Evolutionary conservation across 768 basidiomycete genomes (phyloP).

Genomic region (Dioszegia aurantiaca): DNA sequence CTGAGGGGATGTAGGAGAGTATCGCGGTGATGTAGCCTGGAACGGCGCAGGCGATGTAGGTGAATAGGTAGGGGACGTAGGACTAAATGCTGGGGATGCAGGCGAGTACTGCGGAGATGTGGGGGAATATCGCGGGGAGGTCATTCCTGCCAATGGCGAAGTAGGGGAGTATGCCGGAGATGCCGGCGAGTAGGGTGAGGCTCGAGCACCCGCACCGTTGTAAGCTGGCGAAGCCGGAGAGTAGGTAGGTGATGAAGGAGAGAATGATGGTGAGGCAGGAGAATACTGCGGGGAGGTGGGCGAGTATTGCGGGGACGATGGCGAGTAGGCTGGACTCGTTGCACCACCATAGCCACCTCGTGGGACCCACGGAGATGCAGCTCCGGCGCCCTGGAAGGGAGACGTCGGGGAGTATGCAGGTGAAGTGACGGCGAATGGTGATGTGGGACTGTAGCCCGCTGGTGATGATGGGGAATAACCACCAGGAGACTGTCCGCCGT

Average conservation of each 20-base stretch:
- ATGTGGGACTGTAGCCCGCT: slow-evolving; percentile 66
- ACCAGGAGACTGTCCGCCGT: slow-evolving; percentile 57
- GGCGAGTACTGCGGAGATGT: slow-evolving; percentile 47
- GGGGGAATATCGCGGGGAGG: slow-evolving; percentile 47
- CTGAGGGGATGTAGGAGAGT: slow-evolving; percentile 31
- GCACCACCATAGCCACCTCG: slow-evolving; percentile 59
- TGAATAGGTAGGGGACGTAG: slow-evolving; percentile 57
- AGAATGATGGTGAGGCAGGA: slow-evolving; percentile 48
- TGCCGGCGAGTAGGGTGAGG: slow-evolving; percentile 41
- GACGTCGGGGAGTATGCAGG: slow-evolving; percentile 84
- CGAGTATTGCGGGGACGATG: slow-evolving; percentile 48
- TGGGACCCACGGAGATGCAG: slow-evolving; percentile 85
- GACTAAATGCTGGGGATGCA: slow-evolving; percentile 63
- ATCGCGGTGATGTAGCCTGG: slow-evolving; percentile 53
- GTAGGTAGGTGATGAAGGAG: slow-evolving; percentile 48
- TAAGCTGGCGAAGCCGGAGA: slow-evolving; percentile 54
- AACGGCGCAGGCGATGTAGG: slow-evolving; percentile 43
- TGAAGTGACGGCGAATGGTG: slow-evolving; percentile 55
- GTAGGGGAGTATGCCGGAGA: slow-evolving; percentile 43
- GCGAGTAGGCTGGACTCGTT: slow-evolving; percentile 47
- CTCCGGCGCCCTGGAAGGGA: slow-evolving; percentile 73
- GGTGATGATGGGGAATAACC: slow-evolving; percentile 49
- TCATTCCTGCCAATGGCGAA: slow-evolving; percentile 37
- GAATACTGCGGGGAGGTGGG: slow-evolving; percentile 48
- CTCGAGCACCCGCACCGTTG: slow-evolving; percentile 23